These are phyloP conservation scores for Yamadazyma pseudoaaseri DNA, from an alignment of 1,139 yeast species.

Conservation along the genomic window DNA sequence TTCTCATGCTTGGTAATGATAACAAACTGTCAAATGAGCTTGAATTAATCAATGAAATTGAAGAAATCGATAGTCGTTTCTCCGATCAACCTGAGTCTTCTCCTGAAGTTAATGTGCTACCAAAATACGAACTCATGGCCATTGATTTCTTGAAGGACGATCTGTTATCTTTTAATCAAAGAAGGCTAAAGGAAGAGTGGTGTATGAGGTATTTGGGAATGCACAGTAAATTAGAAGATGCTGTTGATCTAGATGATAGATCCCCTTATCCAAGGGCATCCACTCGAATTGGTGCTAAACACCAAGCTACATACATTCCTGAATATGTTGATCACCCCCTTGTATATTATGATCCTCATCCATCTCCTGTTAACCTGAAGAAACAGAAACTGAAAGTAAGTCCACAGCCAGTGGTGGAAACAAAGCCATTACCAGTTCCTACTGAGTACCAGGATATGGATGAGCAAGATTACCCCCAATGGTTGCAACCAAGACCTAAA, in stretches of 20 bases:
- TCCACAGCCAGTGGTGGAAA: conserved; percentile 15
- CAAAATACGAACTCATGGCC: conserved; percentile 64
- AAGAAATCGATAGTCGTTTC: conserved; percentile 1
- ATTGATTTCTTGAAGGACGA: conserved; percentile 50
- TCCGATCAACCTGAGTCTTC: conserved; percentile 4
- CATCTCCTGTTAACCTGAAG: conserved; percentile 13
- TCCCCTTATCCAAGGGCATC: conserved; percentile 79
- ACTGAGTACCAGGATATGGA: conserved; percentile 39
- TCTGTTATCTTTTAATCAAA: conserved; percentile 39
- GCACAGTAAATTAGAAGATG: conserved; percentile 76
- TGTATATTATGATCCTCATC: conserved; percentile 58
- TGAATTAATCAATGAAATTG: conserved; percentile 8
- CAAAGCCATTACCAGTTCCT: conserved; percentile 43
- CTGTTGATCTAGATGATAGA: conserved; percentile 73
- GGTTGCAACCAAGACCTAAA: conserved; percentile 77
- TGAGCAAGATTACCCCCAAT: conserved; percentile 58
- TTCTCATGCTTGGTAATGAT: conserved; percentile 44
- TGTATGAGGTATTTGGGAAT: conserved; percentile 77
- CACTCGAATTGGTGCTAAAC: conserved; percentile 71
- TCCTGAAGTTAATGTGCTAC: conserved; percentile 26
- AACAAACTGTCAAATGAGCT: conserved; percentile 42
- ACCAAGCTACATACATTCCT: conserved; percentile 66
- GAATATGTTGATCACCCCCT: conserved; percentile 70
- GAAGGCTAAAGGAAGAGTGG: conserved; percentile 69
- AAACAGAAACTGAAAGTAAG: conserved; percentile 20